Evolutionary conservation across 768 basidiomycete genomes (phyloP).

Genomic region (Russula sp.): DNA sequence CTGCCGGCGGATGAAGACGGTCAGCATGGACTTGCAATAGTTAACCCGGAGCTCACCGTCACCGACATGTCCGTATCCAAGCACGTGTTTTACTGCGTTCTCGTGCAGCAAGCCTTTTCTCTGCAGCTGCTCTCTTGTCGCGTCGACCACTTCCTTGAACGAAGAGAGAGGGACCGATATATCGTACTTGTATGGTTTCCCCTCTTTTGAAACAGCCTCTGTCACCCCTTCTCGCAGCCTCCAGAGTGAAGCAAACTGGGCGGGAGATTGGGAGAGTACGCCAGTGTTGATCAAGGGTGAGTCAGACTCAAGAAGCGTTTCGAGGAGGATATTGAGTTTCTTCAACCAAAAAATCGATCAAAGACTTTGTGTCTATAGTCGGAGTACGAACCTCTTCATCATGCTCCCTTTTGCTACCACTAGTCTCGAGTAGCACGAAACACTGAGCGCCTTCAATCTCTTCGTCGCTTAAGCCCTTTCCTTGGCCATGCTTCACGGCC

Average conservation of each 20-base stretch:
- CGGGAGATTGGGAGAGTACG: slow-evolving; percentile 83
- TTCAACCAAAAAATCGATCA: slow-evolving; percentile 31
- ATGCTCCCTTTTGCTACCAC: slow-evolving; percentile 86
- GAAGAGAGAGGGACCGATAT: slow-evolving; percentile 80
- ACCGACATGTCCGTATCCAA: slow-evolving; percentile 96
- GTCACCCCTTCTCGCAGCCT: slow-evolving; percentile 86
- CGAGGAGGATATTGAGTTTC: slow-evolving; percentile 82
- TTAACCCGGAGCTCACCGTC: slow-evolving; percentile 59
- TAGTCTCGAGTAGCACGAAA: slow-evolving; percentile 92
- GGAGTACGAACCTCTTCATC: slow-evolving; percentile 70
- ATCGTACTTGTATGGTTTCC: slow-evolving; percentile 96
- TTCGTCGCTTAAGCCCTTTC: slow-evolving; percentile 64
- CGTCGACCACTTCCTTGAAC: slow-evolving; percentile 85
- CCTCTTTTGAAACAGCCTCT: slow-evolving; percentile 89
- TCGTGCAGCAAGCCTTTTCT: slow-evolving; percentile 66
- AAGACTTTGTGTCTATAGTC: neutral
- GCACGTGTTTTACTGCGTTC: slow-evolving; percentile 71
- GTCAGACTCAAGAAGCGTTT: slow-evolving; percentile 67
- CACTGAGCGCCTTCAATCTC: slow-evolving; percentile 76
- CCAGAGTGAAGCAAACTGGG: slow-evolving; percentile 89
- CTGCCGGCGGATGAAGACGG: slow-evolving; percentile 34
- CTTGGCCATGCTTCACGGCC: slow-evolving; percentile 77
- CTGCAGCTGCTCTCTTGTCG: slow-evolving; percentile 63
- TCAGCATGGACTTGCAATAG: slow-evolving; percentile 1
- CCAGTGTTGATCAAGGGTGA: slow-evolving; percentile 80